A percentile compares a stretch with the other conserved stretches of the same genome.
These are phyloP conservation scores for Hemerocallis citrina DNA, from an alignment of 106 monocot species.

Conservation along the genomic window DNA sequence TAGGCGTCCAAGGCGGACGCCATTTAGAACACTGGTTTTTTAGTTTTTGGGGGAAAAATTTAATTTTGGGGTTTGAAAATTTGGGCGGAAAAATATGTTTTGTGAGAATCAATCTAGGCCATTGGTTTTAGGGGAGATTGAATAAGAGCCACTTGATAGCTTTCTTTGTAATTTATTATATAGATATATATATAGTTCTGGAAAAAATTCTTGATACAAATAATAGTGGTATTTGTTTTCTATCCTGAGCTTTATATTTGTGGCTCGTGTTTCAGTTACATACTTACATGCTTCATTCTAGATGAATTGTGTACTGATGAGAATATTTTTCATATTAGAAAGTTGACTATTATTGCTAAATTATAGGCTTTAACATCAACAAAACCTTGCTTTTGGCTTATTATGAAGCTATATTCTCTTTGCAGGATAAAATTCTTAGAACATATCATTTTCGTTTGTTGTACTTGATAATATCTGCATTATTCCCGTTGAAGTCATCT, in stretches of 20 bases:
- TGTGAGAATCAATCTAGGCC: too few species aligned
- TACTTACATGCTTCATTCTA: neutral
- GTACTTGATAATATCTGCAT: slow-evolving; percentile 1
- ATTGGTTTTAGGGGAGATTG: too few species aligned
- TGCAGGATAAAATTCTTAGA: slow-evolving; percentile 2
- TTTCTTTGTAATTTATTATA: too few species aligned
- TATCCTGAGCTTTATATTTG: neutral
- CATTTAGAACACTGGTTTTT: too few species aligned
- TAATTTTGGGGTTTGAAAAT: too few species aligned
- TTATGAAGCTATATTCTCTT: neutral
- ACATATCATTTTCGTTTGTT: neutral
- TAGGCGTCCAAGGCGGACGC: too few species aligned
- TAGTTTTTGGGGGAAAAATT: too few species aligned
- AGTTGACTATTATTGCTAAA: neutral
- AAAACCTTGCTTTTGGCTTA: neutral
- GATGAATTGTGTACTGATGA: neutral
- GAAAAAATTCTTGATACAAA: too few species aligned
- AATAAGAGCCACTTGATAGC: too few species aligned
- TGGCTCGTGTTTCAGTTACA: neutral
- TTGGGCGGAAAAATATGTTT: too few species aligned
- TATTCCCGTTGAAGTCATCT: slow-evolving; percentile 4
- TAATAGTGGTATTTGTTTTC: neutral
- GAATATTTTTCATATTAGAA: neutral
- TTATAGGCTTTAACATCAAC: too few species aligned
- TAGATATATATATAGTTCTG: too few species aligned